These are phyloP conservation scores for Aegilops umbellulata DNA, from an alignment of 176 grass and related monocot species.

Conservation along the genomic window DNA sequence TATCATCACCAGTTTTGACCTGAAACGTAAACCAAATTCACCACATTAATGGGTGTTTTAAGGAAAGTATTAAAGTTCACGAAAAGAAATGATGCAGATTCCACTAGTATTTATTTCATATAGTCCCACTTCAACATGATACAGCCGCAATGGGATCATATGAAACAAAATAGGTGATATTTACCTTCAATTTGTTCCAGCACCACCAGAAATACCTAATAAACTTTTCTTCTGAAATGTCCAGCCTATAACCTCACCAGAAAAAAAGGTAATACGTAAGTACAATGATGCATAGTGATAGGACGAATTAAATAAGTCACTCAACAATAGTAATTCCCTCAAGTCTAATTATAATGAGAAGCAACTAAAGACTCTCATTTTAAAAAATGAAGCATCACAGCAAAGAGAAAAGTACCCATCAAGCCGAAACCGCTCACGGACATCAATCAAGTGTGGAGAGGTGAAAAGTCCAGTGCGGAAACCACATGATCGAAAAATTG, in stretches of 20 bases:
- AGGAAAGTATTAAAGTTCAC: conserved; percentile 7
- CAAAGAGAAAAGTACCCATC: conserved; percentile 59
- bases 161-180: conserved; percentile 1
- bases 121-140: not conserved
- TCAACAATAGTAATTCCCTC: not conserved
- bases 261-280: conserved; percentile 17
- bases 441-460: conserved; percentile 89
- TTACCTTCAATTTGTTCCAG: conserved; percentile 89
- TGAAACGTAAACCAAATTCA: conserved; percentile 37
- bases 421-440: conserved; percentile 77
- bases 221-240: conserved; percentile 92
- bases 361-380: not conserved
- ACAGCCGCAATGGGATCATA: not conserved
- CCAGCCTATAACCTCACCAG: conserved; percentile 43
- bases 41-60: not conserved
- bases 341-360: conserved; percentile 11
- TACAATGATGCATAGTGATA: not conserved
- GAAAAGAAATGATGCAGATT: conserved; percentile 6
- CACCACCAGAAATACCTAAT: conserved; percentile 98
- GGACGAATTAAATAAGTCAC: conserved; percentile 12
- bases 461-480: conserved; percentile 85
- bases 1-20: conserved; percentile 59
- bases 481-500: conserved; percentile 85
- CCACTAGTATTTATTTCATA: conserved; percentile 5
- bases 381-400: not conserved